Conservation (phyloP, 768 basidiomycete species). For the Tylopilus rubrobrunneus region DNA sequence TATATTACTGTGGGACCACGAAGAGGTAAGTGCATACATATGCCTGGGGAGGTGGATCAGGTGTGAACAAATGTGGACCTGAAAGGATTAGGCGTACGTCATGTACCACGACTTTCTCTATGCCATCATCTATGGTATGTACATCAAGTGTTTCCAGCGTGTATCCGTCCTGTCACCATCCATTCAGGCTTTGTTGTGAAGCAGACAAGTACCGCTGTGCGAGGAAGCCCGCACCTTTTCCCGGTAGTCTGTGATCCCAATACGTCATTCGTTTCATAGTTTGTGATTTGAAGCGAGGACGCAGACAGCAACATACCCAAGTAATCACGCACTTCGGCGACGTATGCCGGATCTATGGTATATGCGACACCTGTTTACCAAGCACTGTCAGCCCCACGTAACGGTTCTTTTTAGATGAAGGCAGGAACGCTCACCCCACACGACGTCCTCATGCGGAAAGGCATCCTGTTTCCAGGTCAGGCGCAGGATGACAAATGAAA, state of each 20-base stretch:
- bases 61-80: too few relatives aligned
- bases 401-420: too few relatives aligned
- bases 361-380: conserved; percentile 66
- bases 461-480: conserved; percentile 20
- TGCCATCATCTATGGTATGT: conserved; percentile 49
- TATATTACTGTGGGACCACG: too few relatives aligned
- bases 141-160: conserved; percentile 77
- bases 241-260: conserved; percentile 42
- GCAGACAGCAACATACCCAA: conserved; percentile 49
- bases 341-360: conserved; percentile 76
- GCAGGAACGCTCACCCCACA: conserved; percentile 57
- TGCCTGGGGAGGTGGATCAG: too few relatives aligned
- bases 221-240: conserved; percentile 62
- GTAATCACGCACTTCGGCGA: conserved; percentile 75
- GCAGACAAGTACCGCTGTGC: too few relatives aligned
- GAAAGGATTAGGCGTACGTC: too few relatives aligned
- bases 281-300: neutral
- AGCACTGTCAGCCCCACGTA: too few relatives aligned
- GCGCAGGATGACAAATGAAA: neutral
- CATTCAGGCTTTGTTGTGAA: too few relatives aligned
- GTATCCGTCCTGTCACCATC: conserved; percentile 76
- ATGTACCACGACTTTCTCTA: conserved; percentile 33
- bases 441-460: conserved; percentile 32
- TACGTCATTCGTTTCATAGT: neutral
- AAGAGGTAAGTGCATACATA: too few relatives aligned